Evolutionary conservation across 306 rosid species (phyloP).

Genomic region (Cicer judaicum): DNA sequence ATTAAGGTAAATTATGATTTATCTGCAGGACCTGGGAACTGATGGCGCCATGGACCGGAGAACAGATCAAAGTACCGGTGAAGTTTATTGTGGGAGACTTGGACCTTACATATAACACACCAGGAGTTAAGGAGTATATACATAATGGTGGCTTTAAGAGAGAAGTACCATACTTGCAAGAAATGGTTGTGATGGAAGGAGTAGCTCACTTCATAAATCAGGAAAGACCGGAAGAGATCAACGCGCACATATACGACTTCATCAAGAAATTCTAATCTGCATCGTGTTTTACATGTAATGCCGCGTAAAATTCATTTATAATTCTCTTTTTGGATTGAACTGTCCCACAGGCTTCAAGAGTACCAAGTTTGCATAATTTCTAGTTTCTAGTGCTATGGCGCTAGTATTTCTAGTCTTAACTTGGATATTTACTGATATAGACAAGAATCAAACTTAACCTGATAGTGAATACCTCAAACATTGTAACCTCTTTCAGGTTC

Average conservation of each 20-base stretch:
- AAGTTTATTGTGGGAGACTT: conserved; percentile 75
- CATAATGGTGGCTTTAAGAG: conserved; percentile 64
- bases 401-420: too few relatives aligned
- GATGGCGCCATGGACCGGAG: conserved; percentile 69
- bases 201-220: conserved; percentile 69
- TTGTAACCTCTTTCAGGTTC: too few relatives aligned
- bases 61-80: conserved; percentile 66
- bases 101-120: conserved; percentile 61
- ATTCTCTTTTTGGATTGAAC: neutral
- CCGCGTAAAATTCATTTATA: neutral
- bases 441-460: too few relatives aligned
- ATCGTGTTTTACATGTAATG: conserved; percentile 3
- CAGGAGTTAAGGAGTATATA: conserved; percentile 61
- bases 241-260: conserved; percentile 60
- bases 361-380: conserved; percentile 14
- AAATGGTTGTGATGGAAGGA: conserved; percentile 66
- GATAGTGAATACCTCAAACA: too few relatives aligned
- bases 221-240: conserved; percentile 68
- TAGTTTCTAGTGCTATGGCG: too few relatives aligned
- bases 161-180: conserved; percentile 65
- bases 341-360: neutral
- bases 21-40: conserved; percentile 80
- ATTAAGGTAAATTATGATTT: conserved; percentile 18
- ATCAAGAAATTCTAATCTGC: conserved; percentile 61
- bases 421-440: too few relatives aligned